Evolutionary conservation across 768 basidiomycete species (phyloP).

Genomic region (Lentinula edodes): DNA sequence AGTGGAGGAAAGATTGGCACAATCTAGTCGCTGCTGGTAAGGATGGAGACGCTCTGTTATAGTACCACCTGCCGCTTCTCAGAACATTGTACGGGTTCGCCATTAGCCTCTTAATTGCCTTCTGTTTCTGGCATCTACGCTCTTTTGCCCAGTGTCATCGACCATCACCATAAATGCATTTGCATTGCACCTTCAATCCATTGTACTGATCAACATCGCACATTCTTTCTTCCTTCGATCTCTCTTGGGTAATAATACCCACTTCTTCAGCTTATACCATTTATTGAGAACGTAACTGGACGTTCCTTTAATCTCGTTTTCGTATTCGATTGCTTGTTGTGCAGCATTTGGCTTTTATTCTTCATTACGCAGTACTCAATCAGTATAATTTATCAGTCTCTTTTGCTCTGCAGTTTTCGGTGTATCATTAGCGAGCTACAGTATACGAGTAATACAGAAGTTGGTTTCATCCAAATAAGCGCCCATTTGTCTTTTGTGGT

Average conservation of each 20-base stretch:
- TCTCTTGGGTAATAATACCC: background rate
- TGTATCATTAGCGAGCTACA: background rate
- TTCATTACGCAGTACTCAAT: background rate
- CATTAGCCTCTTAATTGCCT: background rate
- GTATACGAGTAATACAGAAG: background rate
- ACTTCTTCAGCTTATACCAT: background rate
- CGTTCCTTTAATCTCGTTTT: background rate
- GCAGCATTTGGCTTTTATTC: background rate
- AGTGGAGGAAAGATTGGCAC: conserved; percentile 82
- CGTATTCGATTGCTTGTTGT: background rate
- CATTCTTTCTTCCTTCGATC: background rate
- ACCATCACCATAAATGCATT: background rate
- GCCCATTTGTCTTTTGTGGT: background rate
- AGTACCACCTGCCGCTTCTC: background rate
- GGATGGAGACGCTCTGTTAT: conserved; percentile 57
- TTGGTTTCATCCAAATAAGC: background rate
- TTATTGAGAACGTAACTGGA: background rate
- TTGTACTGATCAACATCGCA: background rate
- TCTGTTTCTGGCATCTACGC: background rate
- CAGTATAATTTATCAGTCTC: background rate
- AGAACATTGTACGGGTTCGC: background rate
- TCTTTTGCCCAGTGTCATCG: background rate
- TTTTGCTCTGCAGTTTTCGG: conserved; percentile 3
- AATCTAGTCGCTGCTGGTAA: conserved; percentile 60
- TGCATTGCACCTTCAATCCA: background rate